phyloP scores from a whole-genome alignment of 177 flowering plant genomes.

The Vitis hybrid region DNA sequence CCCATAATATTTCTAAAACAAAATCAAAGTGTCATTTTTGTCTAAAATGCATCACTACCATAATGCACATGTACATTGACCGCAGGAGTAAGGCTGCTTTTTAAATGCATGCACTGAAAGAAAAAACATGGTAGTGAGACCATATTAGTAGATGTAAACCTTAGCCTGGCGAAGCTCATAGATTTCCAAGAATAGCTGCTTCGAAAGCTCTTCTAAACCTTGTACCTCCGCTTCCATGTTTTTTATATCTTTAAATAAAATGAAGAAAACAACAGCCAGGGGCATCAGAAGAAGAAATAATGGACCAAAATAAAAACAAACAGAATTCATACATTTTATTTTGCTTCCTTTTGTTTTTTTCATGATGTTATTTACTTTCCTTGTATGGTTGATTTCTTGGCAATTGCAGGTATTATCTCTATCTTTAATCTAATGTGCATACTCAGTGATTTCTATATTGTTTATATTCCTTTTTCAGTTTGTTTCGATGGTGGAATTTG shows the following conservation, averaged over 20 bases:
- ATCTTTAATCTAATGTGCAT: too few species aligned
- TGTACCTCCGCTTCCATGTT: constrained; percentile 90
- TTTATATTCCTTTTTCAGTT: too few species aligned
- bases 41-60: background rate
- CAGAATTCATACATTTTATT: background rate
- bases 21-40: background rate
- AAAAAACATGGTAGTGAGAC: background rate
- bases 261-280: background rate
- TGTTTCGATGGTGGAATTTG: too few species aligned
- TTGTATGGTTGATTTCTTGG: too few species aligned
- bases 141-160: constrained; percentile 32
- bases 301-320: background rate
- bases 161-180: constrained; percentile 97
- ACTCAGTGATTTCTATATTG: too few species aligned
- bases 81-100: background rate
- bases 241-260: constrained; percentile 60
- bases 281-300: background rate
- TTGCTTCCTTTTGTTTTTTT: too few species aligned
- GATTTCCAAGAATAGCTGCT: constrained; percentile 90
- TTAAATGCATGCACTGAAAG: background rate
- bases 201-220: constrained; percentile 91
- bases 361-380: too few species aligned
- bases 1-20: background rate
- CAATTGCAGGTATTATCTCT: too few species aligned
- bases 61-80: background rate